Base-by-base conservation (phyloP, 768 basidiomycete genomes). In the Macrolepiota dolichaula region DNA sequence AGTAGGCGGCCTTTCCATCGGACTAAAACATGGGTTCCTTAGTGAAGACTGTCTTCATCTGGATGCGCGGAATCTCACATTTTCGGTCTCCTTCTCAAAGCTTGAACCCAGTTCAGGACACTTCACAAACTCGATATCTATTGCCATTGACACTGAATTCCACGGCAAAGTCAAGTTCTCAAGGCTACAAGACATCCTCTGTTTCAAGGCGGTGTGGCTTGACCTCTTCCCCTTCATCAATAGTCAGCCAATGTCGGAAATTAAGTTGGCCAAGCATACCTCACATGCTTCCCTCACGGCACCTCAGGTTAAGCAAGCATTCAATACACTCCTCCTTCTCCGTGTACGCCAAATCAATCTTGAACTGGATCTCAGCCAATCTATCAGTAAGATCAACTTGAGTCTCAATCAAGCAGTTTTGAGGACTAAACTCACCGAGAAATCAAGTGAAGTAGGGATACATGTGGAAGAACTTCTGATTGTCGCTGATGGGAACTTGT, bases 141-240 rank as follows among this genome's bases (percentile, higher is more conserved):
- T 92, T 42, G 81, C 91, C 6, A 69, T 95, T n/a, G 92, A 94
- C 69, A 95, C 94, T 0, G 89, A 93, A 69, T 83, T 98, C 57
- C 78, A 87, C 3, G 92, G 90, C 0, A 86, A 81, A 5, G 81
- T 96, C 42, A 85, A 88, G 22, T 89, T 98, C 68, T 91, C 92
- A 3, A 86, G 94, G 12, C 74, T 97, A 29, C 94, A 96, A 72
- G 95, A 97, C 69, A 86, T 96, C 56, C 79, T 98, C 19, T 95
- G 92, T 72, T 94, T 96, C 82, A 96, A 96, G 72, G 94, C 94
- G 4, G 92, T 96, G 12, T 96, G 94, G 93, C 71, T 96, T 50
- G 94, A 96, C 68, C 86, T 86, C 38, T 92, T 96, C 27, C 92
- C 93, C 0, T 75, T 91, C 7, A 83, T 95, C 67, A 83, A 85